Conservation (phyloP, 2,329 filamentous ascomycete genomes). For the Calonectria leucothoes region DNA sequence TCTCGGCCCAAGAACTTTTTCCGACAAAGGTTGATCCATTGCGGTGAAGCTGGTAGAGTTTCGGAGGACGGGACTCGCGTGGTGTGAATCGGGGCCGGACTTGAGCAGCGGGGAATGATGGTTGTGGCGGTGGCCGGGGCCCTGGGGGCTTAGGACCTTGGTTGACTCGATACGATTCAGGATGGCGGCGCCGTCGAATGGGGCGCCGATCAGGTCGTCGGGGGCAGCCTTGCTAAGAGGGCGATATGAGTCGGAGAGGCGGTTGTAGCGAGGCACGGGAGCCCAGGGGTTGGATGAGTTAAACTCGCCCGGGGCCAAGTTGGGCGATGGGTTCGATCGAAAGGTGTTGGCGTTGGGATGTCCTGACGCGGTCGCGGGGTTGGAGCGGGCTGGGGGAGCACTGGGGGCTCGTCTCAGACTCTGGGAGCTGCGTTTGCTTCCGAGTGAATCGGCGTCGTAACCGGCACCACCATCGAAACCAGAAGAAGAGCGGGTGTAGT, state of each 20-base stretch:
- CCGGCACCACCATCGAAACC: slow-evolving; percentile 58
- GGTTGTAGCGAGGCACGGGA: slow-evolving; percentile 40
- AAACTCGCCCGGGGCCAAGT: slow-evolving; percentile 59
- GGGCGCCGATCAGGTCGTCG: slow-evolving; percentile 73
- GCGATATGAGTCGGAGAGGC: slow-evolving; percentile 42
- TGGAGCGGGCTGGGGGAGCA: slow-evolving; percentile 63
- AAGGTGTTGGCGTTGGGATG: slow-evolving; percentile 53
- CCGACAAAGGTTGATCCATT: slow-evolving; percentile 53
- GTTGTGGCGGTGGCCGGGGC: slow-evolving; percentile 40
- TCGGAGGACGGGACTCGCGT: slow-evolving; percentile 66
- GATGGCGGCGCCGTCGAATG: slow-evolving; percentile 73
- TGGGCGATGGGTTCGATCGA: slow-evolving; percentile 60
- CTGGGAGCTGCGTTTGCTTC: slow-evolving; percentile 73
- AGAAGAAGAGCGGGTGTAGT: slow-evolving; percentile 60
- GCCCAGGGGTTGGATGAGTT: slow-evolving; percentile 48
- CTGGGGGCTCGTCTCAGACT: slow-evolving; percentile 71
- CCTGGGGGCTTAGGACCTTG: slow-evolving; percentile 50
- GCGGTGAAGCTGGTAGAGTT: slow-evolving; percentile 68
- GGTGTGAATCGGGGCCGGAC: slow-evolving; percentile 65
- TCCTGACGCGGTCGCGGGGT: slow-evolving; percentile 61
- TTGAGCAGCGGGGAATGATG: slow-evolving; percentile 55
- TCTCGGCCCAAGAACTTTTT: slow-evolving; percentile 49
- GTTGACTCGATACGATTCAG: slow-evolving; percentile 69
- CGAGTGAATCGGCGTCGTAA: slow-evolving; percentile 67
- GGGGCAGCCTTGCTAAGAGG: slow-evolving; percentile 47